Conservation (phyloP, 75 land plant species). For the Adiantum capillusveneris region DNA sequence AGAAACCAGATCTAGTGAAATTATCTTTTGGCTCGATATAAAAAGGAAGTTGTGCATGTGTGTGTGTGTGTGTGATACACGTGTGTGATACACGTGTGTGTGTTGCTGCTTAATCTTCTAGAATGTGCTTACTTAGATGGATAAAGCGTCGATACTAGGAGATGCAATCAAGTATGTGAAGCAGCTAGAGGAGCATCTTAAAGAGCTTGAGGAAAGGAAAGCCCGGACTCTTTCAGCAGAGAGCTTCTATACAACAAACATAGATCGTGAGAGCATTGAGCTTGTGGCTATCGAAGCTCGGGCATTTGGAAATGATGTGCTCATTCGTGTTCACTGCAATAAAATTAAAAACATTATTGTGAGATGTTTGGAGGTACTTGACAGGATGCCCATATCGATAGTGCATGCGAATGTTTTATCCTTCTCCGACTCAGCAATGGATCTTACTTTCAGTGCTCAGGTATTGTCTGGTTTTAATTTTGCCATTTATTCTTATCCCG, state of each 20-base stretch:
- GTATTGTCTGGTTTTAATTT: no score
- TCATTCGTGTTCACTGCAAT: conserved; percentile 32
- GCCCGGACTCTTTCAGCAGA: no score
- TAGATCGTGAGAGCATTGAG: no score
- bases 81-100: no score
- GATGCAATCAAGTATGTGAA: conserved; percentile 80
- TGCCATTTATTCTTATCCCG: no score
- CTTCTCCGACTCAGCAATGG: conserved; percentile 22
- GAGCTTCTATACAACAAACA: no score
- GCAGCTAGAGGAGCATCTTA: conserved; percentile 60
- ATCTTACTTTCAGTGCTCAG: conserved; percentile 32
- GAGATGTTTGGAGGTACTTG: conserved; percentile 24
- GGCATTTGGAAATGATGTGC: conserved; percentile 16
- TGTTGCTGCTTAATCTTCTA: no score
- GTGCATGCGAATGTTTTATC: conserved; percentile 32
- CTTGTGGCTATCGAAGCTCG: conserved; percentile 38
- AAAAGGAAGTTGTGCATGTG: no score
- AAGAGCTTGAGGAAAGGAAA: conserved; percentile 3
- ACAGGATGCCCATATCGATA: conserved; percentile 27
- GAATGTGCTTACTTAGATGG: conserved; percentile 47
- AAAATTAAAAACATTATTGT: conserved; percentile 25
- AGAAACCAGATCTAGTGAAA: not conserved
- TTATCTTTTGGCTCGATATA: no score
- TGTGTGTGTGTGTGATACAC: no score
- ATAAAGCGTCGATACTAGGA: conserved; percentile 82